phyloP scores from a whole-genome alignment of 2,329 filamentous ascomycete species.

The Apiospora koreana region DNA sequence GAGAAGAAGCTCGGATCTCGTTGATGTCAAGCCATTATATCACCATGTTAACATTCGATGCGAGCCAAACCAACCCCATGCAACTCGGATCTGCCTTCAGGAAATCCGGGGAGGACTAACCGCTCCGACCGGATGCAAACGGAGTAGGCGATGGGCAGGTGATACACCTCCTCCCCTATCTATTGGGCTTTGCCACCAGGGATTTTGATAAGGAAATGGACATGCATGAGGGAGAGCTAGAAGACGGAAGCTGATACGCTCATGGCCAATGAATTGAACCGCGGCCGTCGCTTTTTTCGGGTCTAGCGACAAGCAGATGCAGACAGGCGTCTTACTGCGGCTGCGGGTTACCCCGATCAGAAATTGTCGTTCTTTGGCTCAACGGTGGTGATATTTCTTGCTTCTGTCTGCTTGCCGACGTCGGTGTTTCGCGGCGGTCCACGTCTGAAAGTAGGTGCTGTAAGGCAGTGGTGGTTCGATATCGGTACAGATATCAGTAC shows the following conservation, averaged over 20 bases:
- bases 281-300: background rate
- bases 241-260: background rate
- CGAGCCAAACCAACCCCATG: background rate
- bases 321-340: slow-evolving; percentile 8
- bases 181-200: background rate
- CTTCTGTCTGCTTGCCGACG: background rate
- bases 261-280: background rate
- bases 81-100: background rate
- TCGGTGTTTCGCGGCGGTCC: background rate
- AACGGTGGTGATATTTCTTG: background rate
- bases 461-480: background rate
- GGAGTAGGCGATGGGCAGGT: background rate
- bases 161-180: background rate
- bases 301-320: background rate
- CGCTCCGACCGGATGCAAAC: background rate
- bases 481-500: background rate
- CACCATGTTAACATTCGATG: background rate
- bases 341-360: background rate
- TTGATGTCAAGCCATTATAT: background rate
- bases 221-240: background rate
- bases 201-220: background rate
- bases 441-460: background rate
- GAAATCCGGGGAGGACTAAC: background rate
- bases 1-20: background rate
- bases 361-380: background rate